These are phyloP conservation scores for Parietichytrium sp. DNA, from an alignment of 108 stramenopile species.

Conservation along the genomic window DNA sequence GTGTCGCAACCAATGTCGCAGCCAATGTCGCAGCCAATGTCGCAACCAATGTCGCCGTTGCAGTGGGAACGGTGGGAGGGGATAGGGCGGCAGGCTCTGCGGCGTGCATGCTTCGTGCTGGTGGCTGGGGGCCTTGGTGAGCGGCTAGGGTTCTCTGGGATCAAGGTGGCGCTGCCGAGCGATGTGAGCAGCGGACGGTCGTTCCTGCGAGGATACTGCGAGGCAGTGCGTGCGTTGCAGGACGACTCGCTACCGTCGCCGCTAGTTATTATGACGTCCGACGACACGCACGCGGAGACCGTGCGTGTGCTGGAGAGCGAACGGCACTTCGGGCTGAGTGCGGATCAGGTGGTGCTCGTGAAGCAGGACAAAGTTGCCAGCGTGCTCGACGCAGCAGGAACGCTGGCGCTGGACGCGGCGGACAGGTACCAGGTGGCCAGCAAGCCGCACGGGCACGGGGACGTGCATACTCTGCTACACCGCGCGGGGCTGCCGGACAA, in stretches of 20 bases:
- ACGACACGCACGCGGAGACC: conserved; percentile 91
- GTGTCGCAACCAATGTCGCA: no score
- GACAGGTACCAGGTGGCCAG: conserved; percentile 74
- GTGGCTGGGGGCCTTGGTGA: conserved; percentile 90
- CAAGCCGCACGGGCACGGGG: conserved; percentile 99
- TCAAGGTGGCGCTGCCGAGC: conserved; percentile 91
- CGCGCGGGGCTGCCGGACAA: conserved; percentile 76
- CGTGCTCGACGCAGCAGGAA: conserved; percentile 75
- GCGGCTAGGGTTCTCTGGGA: conserved; percentile 87
- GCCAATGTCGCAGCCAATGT: no score
- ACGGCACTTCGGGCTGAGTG: conserved; percentile 83
- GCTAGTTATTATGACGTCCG: conserved; percentile 95
- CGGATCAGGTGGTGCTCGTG: conserved; percentile 83
- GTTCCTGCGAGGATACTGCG: conserved; percentile 83
- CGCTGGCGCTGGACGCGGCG: conserved; percentile 73
- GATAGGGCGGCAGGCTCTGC: background rate
- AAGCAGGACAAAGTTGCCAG: conserved; percentile 96
- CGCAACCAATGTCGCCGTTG: no score
- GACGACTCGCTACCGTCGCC: conserved; percentile 76
- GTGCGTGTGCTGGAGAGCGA: conserved; percentile 76
- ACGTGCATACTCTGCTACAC: conserved; percentile 90
- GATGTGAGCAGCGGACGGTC: conserved; percentile 77
- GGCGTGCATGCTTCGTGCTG: conserved; percentile 51
- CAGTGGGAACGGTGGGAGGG: conserved; percentile 52
- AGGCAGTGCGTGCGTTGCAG: conserved; percentile 88